Percentiles rank a stretch among this genome's conserved stretches.
phyloP scores from a whole-genome alignment of 345 rosid species.

The Gynandropsis gynandra region DNA sequence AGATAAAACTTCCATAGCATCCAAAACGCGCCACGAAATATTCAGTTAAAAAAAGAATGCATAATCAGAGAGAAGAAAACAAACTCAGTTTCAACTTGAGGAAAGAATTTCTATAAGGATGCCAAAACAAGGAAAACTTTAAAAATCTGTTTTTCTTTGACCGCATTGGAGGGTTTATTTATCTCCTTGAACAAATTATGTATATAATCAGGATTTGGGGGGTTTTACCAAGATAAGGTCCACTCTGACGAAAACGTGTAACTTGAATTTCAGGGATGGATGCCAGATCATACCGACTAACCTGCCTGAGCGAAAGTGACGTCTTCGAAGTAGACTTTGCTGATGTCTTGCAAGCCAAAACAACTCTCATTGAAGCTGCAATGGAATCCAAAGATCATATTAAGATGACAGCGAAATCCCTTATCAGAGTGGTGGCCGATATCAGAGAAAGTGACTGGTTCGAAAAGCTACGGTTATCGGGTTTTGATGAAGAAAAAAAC shows the following conservation, averaged over 20 bases:
- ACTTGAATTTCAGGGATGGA: constrained; percentile 64
- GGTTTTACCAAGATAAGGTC: neutral
- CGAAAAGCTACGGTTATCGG: constrained; percentile 63
- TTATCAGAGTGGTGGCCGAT: constrained; percentile 70
- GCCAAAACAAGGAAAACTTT: too few species aligned
- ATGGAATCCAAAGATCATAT: constrained; percentile 36
- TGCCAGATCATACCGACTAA: constrained; percentile 73
- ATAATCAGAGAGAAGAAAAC: too few species aligned
- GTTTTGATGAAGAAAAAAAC: constrained; percentile 53
- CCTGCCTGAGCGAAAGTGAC: constrained; percentile 57
- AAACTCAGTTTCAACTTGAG: too few species aligned
- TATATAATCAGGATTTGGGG: constrained; percentile 2
- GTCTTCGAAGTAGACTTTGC: constrained; percentile 86
- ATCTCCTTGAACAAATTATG: neutral
- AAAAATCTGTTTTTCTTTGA: too few species aligned
- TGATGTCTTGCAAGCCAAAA: constrained; percentile 61
- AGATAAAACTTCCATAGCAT: too few species aligned
- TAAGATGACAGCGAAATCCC: constrained; percentile 56
- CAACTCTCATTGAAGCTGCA: constrained; percentile 58
- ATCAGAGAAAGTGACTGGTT: constrained; percentile 66
- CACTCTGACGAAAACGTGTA: neutral
- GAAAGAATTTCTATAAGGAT: too few species aligned
- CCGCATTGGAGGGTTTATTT: too few species aligned
- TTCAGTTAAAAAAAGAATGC: too few species aligned
- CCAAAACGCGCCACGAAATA: too few species aligned